phyloP scores from a whole-genome alignment of 179 eudicot species.

The Amaranthus tricolor region DNA sequence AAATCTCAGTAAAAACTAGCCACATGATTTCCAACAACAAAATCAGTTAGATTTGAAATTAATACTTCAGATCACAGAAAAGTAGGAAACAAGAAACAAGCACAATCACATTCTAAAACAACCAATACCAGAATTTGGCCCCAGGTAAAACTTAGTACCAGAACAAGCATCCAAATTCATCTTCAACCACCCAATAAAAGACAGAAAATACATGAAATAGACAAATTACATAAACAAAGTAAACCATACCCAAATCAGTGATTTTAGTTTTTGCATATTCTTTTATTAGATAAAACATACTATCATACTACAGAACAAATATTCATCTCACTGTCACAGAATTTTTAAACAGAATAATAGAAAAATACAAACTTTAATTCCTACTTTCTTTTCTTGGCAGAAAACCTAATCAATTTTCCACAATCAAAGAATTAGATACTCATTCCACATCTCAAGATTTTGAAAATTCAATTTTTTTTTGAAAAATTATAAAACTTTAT shows the following conservation, averaged over 20 bases:
- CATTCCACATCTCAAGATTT: not conserved
- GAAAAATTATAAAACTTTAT: too few species aligned
- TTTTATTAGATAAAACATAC: slow-evolving; percentile 10
- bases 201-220: slow-evolving; percentile 13
- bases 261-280: not conserved
- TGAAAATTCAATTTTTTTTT: not conserved
- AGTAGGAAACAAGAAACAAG: slow-evolving; percentile 15
- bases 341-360: not conserved
- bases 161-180: slow-evolving; percentile 15
- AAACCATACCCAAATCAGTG: slow-evolving; percentile 4
- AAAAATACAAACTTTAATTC: not conserved
- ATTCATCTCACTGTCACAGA: not conserved
- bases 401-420: slow-evolving; percentile 6
- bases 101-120: slow-evolving; percentile 4
- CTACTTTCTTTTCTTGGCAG: not conserved
- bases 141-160: slow-evolving; percentile 14
- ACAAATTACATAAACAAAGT: slow-evolving; percentile 22
- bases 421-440: slow-evolving; percentile 5
- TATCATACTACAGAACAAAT: slow-evolving; percentile 6
- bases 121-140: slow-evolving; percentile 11
- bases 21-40: not conserved
- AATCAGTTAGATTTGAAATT: not conserved
- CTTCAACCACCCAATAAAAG: slow-evolving; percentile 19
- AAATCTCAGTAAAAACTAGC: too few species aligned
- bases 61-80: slow-evolving; percentile 3